phyloP scores from a whole-genome alignment of 1,139 yeast genomes.

The Candida smagusa region DNA sequence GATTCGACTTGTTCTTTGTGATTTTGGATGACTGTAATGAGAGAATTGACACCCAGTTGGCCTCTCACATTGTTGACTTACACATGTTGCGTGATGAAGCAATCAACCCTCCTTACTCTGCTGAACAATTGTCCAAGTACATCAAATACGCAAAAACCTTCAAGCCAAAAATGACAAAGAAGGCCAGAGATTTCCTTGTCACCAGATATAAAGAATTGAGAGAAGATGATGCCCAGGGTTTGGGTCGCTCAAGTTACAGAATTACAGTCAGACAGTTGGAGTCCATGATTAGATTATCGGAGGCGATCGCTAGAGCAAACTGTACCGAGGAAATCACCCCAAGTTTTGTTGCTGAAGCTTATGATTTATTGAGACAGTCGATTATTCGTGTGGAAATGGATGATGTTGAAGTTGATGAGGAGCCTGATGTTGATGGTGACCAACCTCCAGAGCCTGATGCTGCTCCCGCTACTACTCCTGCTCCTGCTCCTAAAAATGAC shows the following conservation, averaged over 20 bases:
- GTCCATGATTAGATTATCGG: constrained; percentile 87
- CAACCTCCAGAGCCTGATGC: constrained; percentile 11
- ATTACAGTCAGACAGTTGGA: constrained; percentile 97
- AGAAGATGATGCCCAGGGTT: constrained; percentile 88
- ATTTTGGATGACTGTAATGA: constrained; percentile 95
- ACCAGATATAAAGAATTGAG: constrained; percentile 83
- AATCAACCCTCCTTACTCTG: constrained; percentile 82
- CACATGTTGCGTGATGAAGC: constrained; percentile 93
- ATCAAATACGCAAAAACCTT: constrained; percentile 91
- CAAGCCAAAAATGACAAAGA: constrained; percentile 83
- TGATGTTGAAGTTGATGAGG: constrained; percentile 82
- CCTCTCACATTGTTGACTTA: constrained; percentile 87
- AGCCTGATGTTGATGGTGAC: constrained; percentile 35
- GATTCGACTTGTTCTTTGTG: constrained; percentile 94
- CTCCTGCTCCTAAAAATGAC: constrained; percentile 7
- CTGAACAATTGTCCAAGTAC: constrained; percentile 85
- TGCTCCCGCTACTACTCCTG: constrained; percentile 9
- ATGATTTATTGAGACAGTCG: constrained; percentile 82
- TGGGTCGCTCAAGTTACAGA: constrained; percentile 83
- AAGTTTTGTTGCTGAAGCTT: constrained; percentile 89
- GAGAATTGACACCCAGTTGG: constrained; percentile 82
- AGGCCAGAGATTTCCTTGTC: constrained; percentile 76
- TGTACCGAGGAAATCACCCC: constrained; percentile 90
- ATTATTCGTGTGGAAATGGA: constrained; percentile 94
- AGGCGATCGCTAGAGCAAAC: constrained; percentile 96